Conservation (phyloP, 257 asterid species). For the Solanum peruvianum region DNA sequence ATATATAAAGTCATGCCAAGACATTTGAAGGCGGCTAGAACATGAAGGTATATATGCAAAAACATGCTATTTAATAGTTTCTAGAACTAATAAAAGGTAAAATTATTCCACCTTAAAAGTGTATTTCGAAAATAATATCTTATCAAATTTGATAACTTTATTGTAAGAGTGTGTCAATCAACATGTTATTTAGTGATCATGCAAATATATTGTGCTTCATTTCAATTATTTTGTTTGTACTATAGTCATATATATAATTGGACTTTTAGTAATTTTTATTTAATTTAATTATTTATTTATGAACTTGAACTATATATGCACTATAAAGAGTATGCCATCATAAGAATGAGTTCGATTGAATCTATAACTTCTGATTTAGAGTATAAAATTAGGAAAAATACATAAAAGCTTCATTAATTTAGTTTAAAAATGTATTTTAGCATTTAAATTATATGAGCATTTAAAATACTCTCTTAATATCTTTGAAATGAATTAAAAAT, state of each 20-base stretch:
- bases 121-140: not conserved
- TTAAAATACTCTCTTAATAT: too few species aligned
- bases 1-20: not conserved
- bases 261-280: not conserved
- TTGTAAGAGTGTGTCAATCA: not conserved
- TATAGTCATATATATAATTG: not conserved
- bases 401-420: too few species aligned
- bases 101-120: not conserved
- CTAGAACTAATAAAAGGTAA: not conserved
- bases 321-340: not conserved
- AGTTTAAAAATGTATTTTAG: rapidly evolving
- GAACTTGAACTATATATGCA: not conserved
- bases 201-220: not conserved
- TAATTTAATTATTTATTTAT: not conserved
- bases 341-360: not conserved
- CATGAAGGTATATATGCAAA: not conserved
- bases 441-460: rapidly evolving
- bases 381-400: too few species aligned
- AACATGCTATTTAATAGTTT: not conserved
- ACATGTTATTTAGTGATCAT: not conserved
- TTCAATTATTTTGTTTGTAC: not conserved
- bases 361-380: not conserved
- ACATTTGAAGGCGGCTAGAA: not conserved
- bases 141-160: not conserved
- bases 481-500: too few species aligned